phyloP scores from a whole-genome alignment of 2,329 filamentous ascomycete genomes.

The Fusarium sambucinum region DNA sequence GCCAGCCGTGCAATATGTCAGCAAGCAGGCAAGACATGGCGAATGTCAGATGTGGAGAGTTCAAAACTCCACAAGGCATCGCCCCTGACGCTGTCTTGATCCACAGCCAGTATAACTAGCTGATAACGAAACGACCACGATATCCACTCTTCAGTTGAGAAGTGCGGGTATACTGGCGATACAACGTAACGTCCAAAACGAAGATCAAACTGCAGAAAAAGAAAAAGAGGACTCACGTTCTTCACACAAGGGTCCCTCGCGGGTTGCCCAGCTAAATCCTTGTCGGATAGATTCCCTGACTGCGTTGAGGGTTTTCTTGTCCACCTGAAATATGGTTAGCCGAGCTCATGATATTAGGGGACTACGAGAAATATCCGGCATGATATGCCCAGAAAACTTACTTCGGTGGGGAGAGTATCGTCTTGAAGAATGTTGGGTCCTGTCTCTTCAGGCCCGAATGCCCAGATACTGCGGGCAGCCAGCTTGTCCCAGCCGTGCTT shows the following conservation, averaged over 20 bases:
- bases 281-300: constrained; percentile 95
- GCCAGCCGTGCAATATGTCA: constrained; percentile 28
- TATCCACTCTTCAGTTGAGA: constrained; percentile 41
- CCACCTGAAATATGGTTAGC: constrained; percentile 67
- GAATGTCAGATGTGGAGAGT: constrained; percentile 37
- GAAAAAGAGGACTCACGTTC: constrained; percentile 75
- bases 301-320: constrained; percentile 87
- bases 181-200: constrained; percentile 15
- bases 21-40: constrained; percentile 26
- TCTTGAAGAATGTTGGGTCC: constrained; percentile 97
- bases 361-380: neutral
- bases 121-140: constrained; percentile 19
- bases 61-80: constrained; percentile 40
- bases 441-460: constrained; percentile 95
- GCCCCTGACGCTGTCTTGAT: constrained; percentile 32
- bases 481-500: constrained; percentile 97
- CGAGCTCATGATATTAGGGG: constrained; percentile 16
- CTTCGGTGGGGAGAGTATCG: constrained; percentile 91
- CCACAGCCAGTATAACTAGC: constrained; percentile 35
- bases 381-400: constrained; percentile 53
- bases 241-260: constrained; percentile 97
- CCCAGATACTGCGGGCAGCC: constrained; percentile 96
- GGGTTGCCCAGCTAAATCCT: constrained; percentile 95
- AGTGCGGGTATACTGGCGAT: constrained; percentile 13
- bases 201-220: constrained; percentile 15